Conservation (phyloP, 371 early-diverging fungal genomes). For the Chytridium lagenaria region DNA sequence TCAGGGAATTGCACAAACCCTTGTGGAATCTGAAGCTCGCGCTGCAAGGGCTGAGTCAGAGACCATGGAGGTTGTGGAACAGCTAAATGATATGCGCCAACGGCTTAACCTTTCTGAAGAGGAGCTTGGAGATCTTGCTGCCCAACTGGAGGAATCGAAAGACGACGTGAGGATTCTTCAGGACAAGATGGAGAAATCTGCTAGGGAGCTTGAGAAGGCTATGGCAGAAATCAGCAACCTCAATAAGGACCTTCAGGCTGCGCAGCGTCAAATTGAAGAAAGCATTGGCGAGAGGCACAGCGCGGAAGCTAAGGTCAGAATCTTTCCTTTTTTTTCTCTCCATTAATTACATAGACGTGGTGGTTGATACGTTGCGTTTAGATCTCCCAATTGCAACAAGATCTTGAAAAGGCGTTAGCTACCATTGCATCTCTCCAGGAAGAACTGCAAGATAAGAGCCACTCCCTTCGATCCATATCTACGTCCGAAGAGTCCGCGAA, state of each 20-base stretch:
- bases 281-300: neutral
- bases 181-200: constrained; percentile 10
- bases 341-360: neutral
- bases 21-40: neutral
- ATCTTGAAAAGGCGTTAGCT: neutral
- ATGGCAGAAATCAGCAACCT: constrained; percentile 1
- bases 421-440: neutral
- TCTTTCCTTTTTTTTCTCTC: neutral
- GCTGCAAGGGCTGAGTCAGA: neutral
- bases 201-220: constrained; percentile 9
- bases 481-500: neutral
- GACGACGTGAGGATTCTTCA: constrained; percentile 23
- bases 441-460: neutral
- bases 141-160: constrained; percentile 20
- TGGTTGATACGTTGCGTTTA: neutral
- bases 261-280: neutral
- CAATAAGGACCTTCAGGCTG: neutral
- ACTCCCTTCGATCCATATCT: neutral
- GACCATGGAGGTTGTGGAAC: neutral
- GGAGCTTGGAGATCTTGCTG: constrained; percentile 11
- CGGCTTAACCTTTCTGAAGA: constrained; percentile 1
- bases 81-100: neutral
- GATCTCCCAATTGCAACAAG: neutral
- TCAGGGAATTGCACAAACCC: neutral
- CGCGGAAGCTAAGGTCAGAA: neutral